Base-by-base conservation (phyloP, 805 yeast genomes). In the Kazachstania kunashirensis region DNA sequence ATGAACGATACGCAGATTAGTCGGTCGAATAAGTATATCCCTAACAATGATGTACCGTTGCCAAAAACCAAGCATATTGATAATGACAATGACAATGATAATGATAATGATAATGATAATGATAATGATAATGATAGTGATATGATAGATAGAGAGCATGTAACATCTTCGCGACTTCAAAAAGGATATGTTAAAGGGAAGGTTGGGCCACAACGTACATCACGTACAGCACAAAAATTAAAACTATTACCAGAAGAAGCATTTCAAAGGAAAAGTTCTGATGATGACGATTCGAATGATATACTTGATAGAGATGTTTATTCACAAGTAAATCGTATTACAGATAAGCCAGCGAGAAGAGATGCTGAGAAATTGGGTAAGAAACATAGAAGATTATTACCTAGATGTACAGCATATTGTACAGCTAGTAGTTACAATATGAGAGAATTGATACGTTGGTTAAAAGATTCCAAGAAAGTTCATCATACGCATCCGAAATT, bases 341-440 rank as follows among this genome's bases (percentile, higher is more conserved):
- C 79, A 24, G 96, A 89, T 46, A 70, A 81, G 15, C 79, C 92
- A 1, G 96, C 96, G 1, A 68, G 96, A 47, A 79, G 77, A 45
- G 97, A 89, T 65, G 97, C 98, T 0, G 96, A 88, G 55, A 75
- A 88, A 34, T 65, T 92, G 40, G 95, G 96, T 3, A 92, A 88
- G 56, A 60, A 62, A 24, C 68, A 67, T 44, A 65, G 97, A 42
- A 81, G 81, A 24, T 62, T 85, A 43, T 68, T 92, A 38, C 97
- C 98, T 3, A 67, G 98, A 43, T 96, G 88, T 2, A 89, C 97
- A 0, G 95, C 96, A 3, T 92, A 86, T 55, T 89, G 97, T 61
- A 89, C 97, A 0, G 86, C 96, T 19, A 88, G 96, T 21, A 77
- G 92, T 17, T 92, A 88, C 53, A 76, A 75, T 46, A 84, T 92